A percentile compares a stretch with the other conserved stretches of the same genome.
Conservation (phyloP, 2,329 filamentous ascomycete genomes). For the Ustilaginoidea virens region DNA sequence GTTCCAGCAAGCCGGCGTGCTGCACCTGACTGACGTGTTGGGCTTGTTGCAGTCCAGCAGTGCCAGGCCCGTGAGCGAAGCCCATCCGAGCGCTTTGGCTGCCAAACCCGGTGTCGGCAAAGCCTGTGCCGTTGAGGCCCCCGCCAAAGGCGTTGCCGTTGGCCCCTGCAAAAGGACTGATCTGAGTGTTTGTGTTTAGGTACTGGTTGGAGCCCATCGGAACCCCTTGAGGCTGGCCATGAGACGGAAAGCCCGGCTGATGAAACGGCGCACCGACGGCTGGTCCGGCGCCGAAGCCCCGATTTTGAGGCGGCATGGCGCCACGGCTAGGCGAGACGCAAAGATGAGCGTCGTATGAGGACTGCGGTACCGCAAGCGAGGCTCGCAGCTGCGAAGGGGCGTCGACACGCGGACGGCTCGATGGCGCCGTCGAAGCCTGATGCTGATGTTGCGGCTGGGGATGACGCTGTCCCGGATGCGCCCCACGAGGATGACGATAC, state of each 20-base stretch:
- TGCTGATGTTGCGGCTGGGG: background rate
- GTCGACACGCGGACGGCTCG: no score
- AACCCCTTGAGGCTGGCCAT: slow-evolving; percentile 32
- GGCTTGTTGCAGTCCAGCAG: slow-evolving; percentile 41
- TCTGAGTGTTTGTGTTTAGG: slow-evolving; percentile 49
- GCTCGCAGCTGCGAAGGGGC: background rate
- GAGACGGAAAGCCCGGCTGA: slow-evolving; percentile 35
- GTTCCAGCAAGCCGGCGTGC: slow-evolving; percentile 25
- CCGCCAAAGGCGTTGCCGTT: slow-evolving; percentile 41
- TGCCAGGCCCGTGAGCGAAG: slow-evolving; percentile 57
- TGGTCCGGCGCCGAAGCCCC: slow-evolving; percentile 22
- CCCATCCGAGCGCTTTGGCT: slow-evolving; percentile 81
- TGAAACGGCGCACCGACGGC: slow-evolving; percentile 24
- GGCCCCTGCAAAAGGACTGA: slow-evolving; percentile 48
- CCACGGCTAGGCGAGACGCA: background rate
- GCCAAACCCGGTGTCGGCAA: slow-evolving; percentile 56
- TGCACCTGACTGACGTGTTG: slow-evolving; percentile 32
- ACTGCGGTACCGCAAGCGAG: background rate
- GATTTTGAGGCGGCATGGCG: slow-evolving; percentile 22
- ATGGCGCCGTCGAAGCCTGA: background rate
- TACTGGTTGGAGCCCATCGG: slow-evolving; percentile 56
- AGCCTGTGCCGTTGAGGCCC: slow-evolving; percentile 41
- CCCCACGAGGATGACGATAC: background rate
- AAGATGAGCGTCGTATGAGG: background rate
- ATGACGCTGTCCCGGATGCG: background rate